Conservation (phyloP, 441 rosid genomes). For the Cnidoscolus chayamansa region DNA sequence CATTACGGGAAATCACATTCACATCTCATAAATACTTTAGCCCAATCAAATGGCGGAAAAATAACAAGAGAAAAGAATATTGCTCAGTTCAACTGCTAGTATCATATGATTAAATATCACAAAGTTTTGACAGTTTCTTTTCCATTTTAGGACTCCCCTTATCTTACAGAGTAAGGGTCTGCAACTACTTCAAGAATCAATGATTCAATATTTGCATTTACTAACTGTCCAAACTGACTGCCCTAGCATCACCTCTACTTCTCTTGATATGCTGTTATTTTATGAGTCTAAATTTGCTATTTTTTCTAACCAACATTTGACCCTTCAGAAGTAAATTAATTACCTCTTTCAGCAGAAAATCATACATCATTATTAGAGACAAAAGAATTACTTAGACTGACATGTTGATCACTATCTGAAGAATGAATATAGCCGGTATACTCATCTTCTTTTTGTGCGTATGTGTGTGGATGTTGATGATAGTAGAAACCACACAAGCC, state of each 20-base stretch:
- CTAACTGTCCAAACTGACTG: not conserved
- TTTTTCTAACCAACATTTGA: not conserved
- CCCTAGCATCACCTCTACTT: not conserved
- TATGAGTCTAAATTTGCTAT: not conserved
- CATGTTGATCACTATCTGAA: not conserved
- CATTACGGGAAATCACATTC: too few species aligned
- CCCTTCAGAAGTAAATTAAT: not conserved
- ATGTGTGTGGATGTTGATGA: not conserved
- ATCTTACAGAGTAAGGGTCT: not conserved
- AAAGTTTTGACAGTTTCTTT: not conserved
- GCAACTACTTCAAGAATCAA: not conserved
- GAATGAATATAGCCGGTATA: not conserved
- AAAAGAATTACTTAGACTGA: not conserved
- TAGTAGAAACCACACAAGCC: not conserved
- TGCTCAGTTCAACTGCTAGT: not conserved
- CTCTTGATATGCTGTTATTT: not conserved
- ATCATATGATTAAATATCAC: not conserved
- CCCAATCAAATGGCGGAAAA: not conserved
- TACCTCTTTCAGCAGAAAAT: not conserved
- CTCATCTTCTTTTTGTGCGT: not conserved
- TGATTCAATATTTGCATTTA: not conserved
- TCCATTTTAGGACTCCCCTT: not conserved
- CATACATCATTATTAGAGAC: not conserved
- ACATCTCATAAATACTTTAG: not conserved
- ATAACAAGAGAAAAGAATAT: not conserved